Evolutionary conservation across 768 basidiomycete genomes (phyloP).

Genomic region (Panaeolus papilionaceus): DNA sequence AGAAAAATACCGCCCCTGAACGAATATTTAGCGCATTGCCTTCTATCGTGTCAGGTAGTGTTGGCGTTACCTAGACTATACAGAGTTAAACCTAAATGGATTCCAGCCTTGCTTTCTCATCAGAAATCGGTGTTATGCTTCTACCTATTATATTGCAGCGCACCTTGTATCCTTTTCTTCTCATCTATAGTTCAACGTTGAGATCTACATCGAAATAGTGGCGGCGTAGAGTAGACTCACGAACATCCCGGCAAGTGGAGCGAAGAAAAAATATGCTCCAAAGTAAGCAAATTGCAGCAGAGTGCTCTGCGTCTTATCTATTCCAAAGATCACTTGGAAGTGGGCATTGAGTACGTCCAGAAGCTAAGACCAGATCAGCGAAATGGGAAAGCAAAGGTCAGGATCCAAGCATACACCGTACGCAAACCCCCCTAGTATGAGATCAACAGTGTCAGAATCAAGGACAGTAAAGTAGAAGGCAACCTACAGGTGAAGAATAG

Average conservation of each 20-base stretch:
- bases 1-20: slow-evolving; percentile 76
- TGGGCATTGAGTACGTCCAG: slow-evolving; percentile 75
- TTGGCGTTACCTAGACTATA: slow-evolving; percentile 56
- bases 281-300: slow-evolving; percentile 79
- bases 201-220: neutral
- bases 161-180: slow-evolving; percentile 70
- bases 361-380: slow-evolving; percentile 41
- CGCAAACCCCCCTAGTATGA: slow-evolving; percentile 62
- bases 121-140: slow-evolving; percentile 2
- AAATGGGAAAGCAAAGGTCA: neutral
- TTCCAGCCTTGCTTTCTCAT: slow-evolving; percentile 46
- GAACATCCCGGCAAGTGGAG: slow-evolving; percentile 62
- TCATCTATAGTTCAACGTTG: slow-evolving; percentile 48
- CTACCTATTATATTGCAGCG: neutral
- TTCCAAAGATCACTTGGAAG: slow-evolving; percentile 73
- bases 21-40: neutral
- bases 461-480: neutral
- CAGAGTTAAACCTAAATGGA: slow-evolving; percentile 63
- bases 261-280: slow-evolving; percentile 67
- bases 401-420: slow-evolving; percentile 54
- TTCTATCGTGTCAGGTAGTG: neutral
- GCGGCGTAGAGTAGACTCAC: slow-evolving; percentile 40
- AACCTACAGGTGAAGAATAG: slow-evolving; percentile 75
- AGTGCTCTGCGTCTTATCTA: slow-evolving; percentile 74
- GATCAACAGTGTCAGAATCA: neutral